These are phyloP conservation scores for Ogataea neopini DNA, from an alignment of 805 yeast genomes.

Conservation along the genomic window DNA sequence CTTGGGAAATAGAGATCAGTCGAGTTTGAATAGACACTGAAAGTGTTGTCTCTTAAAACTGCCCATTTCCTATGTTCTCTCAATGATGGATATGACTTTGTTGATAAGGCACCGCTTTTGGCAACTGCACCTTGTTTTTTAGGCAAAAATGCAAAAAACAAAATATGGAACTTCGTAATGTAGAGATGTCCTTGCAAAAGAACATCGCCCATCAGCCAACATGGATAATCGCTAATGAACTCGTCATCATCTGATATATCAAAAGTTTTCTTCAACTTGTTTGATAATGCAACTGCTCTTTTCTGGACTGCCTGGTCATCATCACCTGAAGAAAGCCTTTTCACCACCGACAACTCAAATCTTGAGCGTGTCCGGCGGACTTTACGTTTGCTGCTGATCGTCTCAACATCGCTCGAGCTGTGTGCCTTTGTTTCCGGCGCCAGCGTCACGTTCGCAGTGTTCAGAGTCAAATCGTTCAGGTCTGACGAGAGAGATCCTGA, in stretches of 20 bases:
- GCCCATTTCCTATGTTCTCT: slow-evolving; percentile 72
- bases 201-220: slow-evolving; percentile 84
- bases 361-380: slow-evolving; percentile 21
- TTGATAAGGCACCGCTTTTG: slow-evolving; percentile 51
- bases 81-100: slow-evolving; percentile 40
- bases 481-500: slow-evolving; percentile 3
- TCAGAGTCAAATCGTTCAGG: slow-evolving; percentile 11
- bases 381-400: slow-evolving; percentile 7
- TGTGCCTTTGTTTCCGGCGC: slow-evolving; percentile 10
- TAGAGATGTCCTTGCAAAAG: slow-evolving; percentile 84
- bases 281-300: slow-evolving; percentile 39
- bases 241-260: slow-evolving; percentile 54
- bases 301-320: slow-evolving; percentile 18
- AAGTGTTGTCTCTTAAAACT: slow-evolving; percentile 64
- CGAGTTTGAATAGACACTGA: slow-evolving; percentile 67
- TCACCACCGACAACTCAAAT: slow-evolving; percentile 37
- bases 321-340: slow-evolving; percentile 27
- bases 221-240: slow-evolving; percentile 61
- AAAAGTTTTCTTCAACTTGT: slow-evolving; percentile 40
- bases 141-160: slow-evolving; percentile 82
- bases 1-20: slow-evolving; percentile 85
- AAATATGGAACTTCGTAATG: slow-evolving; percentile 60
- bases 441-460: slow-evolving; percentile 1
- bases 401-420: slow-evolving; percentile 3
- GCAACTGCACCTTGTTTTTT: slow-evolving; percentile 45